Conservation (phyloP, 352 stramenopile species). For the Phytopythium boreale region DNA sequence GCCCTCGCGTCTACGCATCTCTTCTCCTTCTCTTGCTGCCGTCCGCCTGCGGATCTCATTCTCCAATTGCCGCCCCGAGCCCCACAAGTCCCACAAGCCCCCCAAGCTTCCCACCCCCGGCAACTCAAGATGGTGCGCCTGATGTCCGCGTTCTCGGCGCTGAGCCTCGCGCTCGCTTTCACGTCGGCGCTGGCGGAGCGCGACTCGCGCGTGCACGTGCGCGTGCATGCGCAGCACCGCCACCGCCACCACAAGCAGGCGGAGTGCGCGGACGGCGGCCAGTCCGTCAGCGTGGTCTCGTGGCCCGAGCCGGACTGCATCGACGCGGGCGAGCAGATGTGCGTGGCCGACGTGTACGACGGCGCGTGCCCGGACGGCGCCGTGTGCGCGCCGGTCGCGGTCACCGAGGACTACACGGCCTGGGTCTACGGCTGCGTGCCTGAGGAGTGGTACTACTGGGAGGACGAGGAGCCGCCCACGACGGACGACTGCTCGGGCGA, state of each 20-base stretch:
- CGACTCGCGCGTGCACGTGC: background rate
- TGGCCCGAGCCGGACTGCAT: constrained; percentile 4
- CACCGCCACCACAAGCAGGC: background rate
- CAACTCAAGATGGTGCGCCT: background rate
- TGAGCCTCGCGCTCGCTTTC: constrained; percentile 4
- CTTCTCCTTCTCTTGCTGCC: too few species aligned
- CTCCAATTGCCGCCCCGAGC: background rate
- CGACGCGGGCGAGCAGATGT: constrained; percentile 2
- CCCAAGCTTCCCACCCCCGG: background rate
- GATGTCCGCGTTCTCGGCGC: constrained; percentile 1
- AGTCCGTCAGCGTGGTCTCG: constrained; percentile 7
- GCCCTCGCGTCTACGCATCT: background rate
- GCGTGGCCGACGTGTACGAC: constrained; percentile 2
- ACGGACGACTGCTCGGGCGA: constrained; percentile 1
- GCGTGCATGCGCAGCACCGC: background rate
- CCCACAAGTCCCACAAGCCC: background rate
- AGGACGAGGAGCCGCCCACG: background rate
- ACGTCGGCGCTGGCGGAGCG: background rate
- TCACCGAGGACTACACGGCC: background rate
- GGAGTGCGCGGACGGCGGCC: background rate
- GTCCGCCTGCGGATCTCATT: background rate
- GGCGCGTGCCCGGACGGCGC: constrained; percentile 5
- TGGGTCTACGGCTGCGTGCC: constrained; percentile 4
- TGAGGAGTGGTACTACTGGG: background rate
- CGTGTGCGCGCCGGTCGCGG: background rate